Conservation (phyloP, 2,329 filamentous ascomycete species). For the Penicillium decumbens region DNA sequence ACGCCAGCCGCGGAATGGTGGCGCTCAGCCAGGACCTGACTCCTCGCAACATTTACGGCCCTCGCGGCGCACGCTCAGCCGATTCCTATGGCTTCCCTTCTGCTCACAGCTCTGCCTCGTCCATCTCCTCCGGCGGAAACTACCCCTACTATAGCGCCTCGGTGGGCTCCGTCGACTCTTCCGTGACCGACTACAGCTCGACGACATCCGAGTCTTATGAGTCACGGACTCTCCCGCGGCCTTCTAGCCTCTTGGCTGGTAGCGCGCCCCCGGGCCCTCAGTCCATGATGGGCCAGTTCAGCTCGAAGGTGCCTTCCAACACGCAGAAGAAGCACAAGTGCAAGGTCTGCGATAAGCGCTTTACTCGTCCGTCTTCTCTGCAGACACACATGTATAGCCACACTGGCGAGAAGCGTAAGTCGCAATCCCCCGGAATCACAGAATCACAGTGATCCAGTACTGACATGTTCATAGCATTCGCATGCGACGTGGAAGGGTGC, state of each 20-base stretch:
- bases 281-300: constrained; percentile 99
- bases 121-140: constrained; percentile 75
- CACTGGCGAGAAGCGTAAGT: constrained; percentile 95
- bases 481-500: constrained; percentile 90
- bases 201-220: constrained; percentile 79
- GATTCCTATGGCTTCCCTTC: constrained; percentile 92
- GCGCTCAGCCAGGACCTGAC: constrained; percentile 91
- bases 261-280: constrained; percentile 76
- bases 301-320: constrained; percentile 90
- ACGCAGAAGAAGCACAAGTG: constrained; percentile 99
- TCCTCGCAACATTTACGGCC: constrained; percentile 81
- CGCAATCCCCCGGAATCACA: background rate
- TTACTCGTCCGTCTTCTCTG: constrained; percentile 86
- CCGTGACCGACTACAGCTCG: constrained; percentile 89
- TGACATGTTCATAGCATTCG: constrained; percentile 63
- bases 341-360: constrained; percentile 97
- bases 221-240: constrained; percentile 77
- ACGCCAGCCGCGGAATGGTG: constrained; percentile 90
- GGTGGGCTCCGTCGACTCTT: constrained; percentile 63
- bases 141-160: constrained; percentile 85
- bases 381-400: constrained; percentile 99
- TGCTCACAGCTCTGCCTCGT: constrained; percentile 86
- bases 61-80: constrained; percentile 61
- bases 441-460: constrained; percentile 7
- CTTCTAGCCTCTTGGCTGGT: constrained; percentile 59